phyloP scores from a whole-genome alignment of 2,329 filamentous ascomycete genomes.

The Aureobasidium mangrovei region DNA sequence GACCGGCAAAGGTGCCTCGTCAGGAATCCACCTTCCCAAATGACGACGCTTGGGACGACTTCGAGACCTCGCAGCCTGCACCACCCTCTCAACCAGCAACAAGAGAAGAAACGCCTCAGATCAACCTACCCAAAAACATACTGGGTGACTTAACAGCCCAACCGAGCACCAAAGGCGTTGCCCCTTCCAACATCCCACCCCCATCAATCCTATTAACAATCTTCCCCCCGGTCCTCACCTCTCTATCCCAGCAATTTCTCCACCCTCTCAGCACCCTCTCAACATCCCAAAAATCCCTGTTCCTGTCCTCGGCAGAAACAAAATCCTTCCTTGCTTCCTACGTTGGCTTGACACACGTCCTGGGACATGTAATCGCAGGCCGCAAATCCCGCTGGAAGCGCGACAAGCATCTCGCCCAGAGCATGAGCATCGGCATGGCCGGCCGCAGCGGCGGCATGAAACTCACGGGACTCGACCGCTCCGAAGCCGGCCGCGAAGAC shows the following conservation, averaged over 20 bases:
- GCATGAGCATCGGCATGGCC: constrained; percentile 73
- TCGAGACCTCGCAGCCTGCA: constrained; percentile 24
- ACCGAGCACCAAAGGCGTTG: constrained; percentile 29
- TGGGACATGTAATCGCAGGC: constrained; percentile 74
- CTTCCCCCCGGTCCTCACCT: constrained; percentile 61
- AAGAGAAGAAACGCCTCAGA: not conserved
- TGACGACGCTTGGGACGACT: constrained; percentile 36
- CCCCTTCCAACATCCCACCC: constrained; percentile 81
- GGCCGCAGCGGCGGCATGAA: constrained; percentile 80
- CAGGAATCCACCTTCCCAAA: constrained; percentile 2
- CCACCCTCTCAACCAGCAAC: not conserved
- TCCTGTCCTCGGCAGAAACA: constrained; percentile 52
- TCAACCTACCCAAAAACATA: constrained; percentile 8
- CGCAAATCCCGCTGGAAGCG: constrained; percentile 85
- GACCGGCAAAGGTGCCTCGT: not conserved
- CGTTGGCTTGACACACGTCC: constrained; percentile 54
- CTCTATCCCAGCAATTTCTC: constrained; percentile 57
- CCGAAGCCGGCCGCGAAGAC: constrained; percentile 73
- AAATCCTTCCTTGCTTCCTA: constrained; percentile 57
- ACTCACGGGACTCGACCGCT: constrained; percentile 73
- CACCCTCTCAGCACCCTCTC: constrained; percentile 46
- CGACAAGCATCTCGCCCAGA: constrained; percentile 73
- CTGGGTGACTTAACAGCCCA: constrained; percentile 2
- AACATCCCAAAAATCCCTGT: constrained; percentile 49
- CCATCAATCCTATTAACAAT: constrained; percentile 72